A percentile compares a stretch with the other conserved stretches of the same genome.
Evolutionary conservation across 2,329 filamentous ascomycete genomes (phyloP).

Genomic region (Penicillium nordicum): DNA sequence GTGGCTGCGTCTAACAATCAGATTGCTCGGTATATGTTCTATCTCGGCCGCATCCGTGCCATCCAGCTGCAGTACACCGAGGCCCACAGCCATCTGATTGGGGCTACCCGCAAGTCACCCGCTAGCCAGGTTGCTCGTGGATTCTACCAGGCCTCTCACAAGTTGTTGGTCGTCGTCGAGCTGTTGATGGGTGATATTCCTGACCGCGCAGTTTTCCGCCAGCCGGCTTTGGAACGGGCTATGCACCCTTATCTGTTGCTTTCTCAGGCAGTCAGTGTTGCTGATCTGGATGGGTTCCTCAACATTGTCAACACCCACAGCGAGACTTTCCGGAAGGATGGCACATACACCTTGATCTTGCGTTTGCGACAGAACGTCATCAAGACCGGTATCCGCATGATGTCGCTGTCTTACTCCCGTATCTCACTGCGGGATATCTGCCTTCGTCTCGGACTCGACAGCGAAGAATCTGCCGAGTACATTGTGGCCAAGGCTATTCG

Average conservation of each 20-base stretch:
- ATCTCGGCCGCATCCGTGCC: slow-evolving; percentile 90
- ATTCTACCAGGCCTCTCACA: slow-evolving; percentile 93
- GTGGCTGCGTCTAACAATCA: slow-evolving; percentile 95
- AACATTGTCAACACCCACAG: slow-evolving; percentile 77
- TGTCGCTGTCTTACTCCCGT: slow-evolving; percentile 95
- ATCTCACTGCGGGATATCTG: slow-evolving; percentile 97
- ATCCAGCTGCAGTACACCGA: slow-evolving; percentile 97
- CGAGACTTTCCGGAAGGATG: slow-evolving; percentile 84
- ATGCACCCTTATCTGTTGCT: slow-evolving; percentile 91
- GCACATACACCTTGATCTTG: slow-evolving; percentile 91
- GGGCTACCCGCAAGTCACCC: slow-evolving; percentile 91
- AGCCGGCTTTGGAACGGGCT: slow-evolving; percentile 78
- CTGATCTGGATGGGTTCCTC: slow-evolving; percentile 90
- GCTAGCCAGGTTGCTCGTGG: slow-evolving; percentile 84
- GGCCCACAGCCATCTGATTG: slow-evolving; percentile 88
- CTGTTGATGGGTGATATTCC: slow-evolving; percentile 98
- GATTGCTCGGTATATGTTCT: slow-evolving; percentile 95
- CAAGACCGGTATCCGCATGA: slow-evolving; percentile 98
- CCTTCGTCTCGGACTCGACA: slow-evolving; percentile 86
- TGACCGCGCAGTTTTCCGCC: slow-evolving; percentile 89
- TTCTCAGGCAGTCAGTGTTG: slow-evolving; percentile 93
- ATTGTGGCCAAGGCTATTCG: slow-evolving; percentile 98
- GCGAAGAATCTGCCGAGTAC: slow-evolving; percentile 96
- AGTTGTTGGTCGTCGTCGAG: slow-evolving; percentile 94
- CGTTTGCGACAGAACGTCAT: slow-evolving; percentile 97